Base-by-base conservation (phyloP, 192 early-diverging fungal species). In the Radiomyces spectabilis region DNA sequence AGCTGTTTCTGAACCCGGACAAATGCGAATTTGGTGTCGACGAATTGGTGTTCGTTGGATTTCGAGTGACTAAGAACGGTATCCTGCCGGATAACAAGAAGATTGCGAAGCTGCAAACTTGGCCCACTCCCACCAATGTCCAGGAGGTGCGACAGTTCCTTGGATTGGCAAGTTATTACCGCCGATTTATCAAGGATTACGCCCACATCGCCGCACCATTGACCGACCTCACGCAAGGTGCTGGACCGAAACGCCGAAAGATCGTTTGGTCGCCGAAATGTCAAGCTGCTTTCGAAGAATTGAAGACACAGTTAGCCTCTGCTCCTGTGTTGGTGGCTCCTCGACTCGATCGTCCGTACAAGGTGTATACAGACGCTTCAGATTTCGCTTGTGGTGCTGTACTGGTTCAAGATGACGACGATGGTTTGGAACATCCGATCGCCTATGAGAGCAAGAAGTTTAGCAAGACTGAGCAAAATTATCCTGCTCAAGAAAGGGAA, bases 151-250 rank as follows among this genome's bases (percentile, higher is more conserved):
- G 47, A 5, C 10, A 24, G 0, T 77, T 81, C 46, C 26, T 68
- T 0, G 71, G 73, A 0, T n/a, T 70, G 2, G 41, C 61, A 6
- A 66, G 58, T 21, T 77, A 56, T 35, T 70, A 77, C 31, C 59
- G 53, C 1, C 41, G 53, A 8, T 75, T 73, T 29, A 56, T 73
- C 0, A 35, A 59, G 5, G 52, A 63, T 19, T 78, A 56, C 35
- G 62, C 72, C 12, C 40, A 59, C 29, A 57, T 78, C 8, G 59
- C 55, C 3, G 12, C 35, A 1, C 63, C 67, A 8, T 33, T 72
- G 0, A 78, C 66, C 0, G 21, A 47, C 1, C 48, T 73, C 0
- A 24, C 60, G 4, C 55, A 62, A 42, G 50, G 56, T 37, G 67
- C 8, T n/a, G 51, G 51, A 0, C 6, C 37, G 1, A 53, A 53